Conservation (phyloP, 371 early-diverging fungal species). For the Mucor velutinosus region DNA sequence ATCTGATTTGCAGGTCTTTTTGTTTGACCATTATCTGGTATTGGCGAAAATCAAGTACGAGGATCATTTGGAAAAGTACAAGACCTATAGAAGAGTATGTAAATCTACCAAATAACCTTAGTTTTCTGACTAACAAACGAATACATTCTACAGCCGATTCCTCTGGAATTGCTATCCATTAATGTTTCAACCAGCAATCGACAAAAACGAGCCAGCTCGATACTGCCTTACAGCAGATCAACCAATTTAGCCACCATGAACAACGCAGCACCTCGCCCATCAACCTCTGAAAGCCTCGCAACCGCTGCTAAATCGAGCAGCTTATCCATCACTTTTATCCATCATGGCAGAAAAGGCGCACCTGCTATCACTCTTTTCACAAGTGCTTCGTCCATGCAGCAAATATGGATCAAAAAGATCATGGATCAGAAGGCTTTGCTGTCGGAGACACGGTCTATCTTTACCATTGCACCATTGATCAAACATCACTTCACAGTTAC, state of each 20-base stretch:
- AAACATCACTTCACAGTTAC: constrained; percentile 31
- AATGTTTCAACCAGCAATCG: constrained; percentile 64
- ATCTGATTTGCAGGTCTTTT: constrained; percentile 69
- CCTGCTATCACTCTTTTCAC: constrained; percentile 75
- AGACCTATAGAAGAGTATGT: constrained; percentile 44
- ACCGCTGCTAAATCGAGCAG: constrained; percentile 32
- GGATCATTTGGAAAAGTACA: constrained; percentile 39
- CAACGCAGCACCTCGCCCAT: not conserved
- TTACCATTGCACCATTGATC: constrained; percentile 54
- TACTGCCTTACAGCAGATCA: constrained; percentile 37
- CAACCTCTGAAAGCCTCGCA: not conserved
- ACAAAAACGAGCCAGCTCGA: constrained; percentile 35
- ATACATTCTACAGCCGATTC: constrained; percentile 62
- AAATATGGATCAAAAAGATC: constrained; percentile 85
- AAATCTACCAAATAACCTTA: not conserved
- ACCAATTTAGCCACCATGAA: constrained; percentile 21
- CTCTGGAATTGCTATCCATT: constrained; percentile 69
- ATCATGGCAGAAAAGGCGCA: constrained; percentile 72
- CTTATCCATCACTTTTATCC: constrained; percentile 71
- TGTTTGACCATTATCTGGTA: constrained; percentile 87
- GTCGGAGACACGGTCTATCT: constrained; percentile 55
- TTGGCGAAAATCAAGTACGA: constrained; percentile 62
- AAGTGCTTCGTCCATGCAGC: constrained; percentile 68
- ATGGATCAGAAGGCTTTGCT: constrained; percentile 68
- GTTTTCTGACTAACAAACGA: not conserved